Evolutionary conservation across 2,329 filamentous ascomycete genomes (phyloP).

Genomic region (Gaeumannomyces tritici): DNA sequence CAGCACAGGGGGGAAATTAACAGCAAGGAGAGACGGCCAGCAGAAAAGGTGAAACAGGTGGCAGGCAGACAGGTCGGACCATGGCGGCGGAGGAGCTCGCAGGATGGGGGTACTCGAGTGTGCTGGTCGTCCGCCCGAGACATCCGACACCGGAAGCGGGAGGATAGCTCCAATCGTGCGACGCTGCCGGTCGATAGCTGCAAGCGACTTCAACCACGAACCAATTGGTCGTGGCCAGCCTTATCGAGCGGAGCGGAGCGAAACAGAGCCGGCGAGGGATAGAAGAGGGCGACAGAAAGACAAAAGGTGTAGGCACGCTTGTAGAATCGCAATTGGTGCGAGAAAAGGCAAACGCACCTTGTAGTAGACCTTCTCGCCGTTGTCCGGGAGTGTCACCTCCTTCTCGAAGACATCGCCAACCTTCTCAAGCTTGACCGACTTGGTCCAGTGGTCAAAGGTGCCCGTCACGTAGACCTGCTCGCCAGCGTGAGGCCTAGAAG

Average conservation of each 20-base stretch:
- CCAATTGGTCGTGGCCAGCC: not conserved
- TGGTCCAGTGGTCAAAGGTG: constrained; percentile 89
- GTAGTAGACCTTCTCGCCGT: constrained; percentile 72
- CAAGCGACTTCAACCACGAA: not conserved
- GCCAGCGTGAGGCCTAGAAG: constrained; percentile 69
- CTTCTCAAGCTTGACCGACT: constrained; percentile 75
- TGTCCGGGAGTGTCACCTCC: constrained; percentile 60
- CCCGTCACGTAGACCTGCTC: constrained; percentile 90
- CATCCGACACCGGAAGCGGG: not conserved
- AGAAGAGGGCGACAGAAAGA: not conserved
- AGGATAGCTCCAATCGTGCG: not conserved
- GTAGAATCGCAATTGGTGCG: not conserved
- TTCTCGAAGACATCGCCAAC: constrained; percentile 68
- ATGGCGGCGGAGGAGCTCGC: not conserved
- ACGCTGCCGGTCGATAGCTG: too few species aligned
- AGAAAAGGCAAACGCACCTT: constrained; percentile 56
- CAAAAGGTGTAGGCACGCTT: too few species aligned
- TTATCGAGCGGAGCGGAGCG: not conserved
- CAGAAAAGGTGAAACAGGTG: not conserved
- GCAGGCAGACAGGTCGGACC: not conserved
- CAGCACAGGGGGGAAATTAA: not conserved
- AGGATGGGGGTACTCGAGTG: not conserved
- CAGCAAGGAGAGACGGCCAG: not conserved
- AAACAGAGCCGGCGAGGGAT: constrained; percentile 1
- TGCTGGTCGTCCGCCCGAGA: not conserved